Base-by-base conservation (phyloP, 371 early-diverging fungal species). In the Conidiobolus coronatus region DNA sequence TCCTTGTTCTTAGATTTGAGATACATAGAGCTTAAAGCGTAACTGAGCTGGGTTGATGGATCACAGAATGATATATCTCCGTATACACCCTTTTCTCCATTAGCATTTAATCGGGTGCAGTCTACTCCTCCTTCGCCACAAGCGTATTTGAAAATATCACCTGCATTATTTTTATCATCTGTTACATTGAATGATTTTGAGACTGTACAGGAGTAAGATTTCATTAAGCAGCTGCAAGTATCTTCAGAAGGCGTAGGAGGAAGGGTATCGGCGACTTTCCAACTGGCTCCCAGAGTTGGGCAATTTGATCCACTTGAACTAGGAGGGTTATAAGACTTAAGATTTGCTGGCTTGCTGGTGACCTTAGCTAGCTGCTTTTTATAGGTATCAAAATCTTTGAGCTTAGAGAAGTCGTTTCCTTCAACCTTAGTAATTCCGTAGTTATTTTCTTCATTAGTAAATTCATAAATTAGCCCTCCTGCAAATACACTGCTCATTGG, bases 401-500 rank as follows among this genome's bases (percentile, higher is more conserved):
- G 11, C 17, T 38, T n/a, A n/a, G 7, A 4, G 38, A n/a, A 38
- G 38, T 38, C 5, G 38, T 35, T 13, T 35, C 52, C 48, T n/a
- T 60, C 49, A 41, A 74, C 61, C 53, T 73, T 60, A 42, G 80
- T 81, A 6, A 84, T 53, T 1, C 85, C 83, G 55, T 82, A 84
- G 44, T 71, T 56, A 58, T 82, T 84, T 52, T 65, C 71, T 46
- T 84, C 81, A 43, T 82, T 70, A 4, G 74, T 64, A 71, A 73
- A 84, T 55, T 81, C 81, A 53, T 82, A 84, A 33, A 77, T 70
- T 29, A 84, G 68, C 21, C 81, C 83, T 19, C 83, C 83, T 1
- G 79, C 77, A 64, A 77, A 75, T 0, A 61, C 58, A 41, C 49
- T 48, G 6, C 61, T 63, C 84, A 84, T 80, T 20, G 75, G 69